Evolutionary conservation across 1,284 basidiomycete genomes (phyloP).

Genomic region (Limonomyces culmigenus): DNA sequence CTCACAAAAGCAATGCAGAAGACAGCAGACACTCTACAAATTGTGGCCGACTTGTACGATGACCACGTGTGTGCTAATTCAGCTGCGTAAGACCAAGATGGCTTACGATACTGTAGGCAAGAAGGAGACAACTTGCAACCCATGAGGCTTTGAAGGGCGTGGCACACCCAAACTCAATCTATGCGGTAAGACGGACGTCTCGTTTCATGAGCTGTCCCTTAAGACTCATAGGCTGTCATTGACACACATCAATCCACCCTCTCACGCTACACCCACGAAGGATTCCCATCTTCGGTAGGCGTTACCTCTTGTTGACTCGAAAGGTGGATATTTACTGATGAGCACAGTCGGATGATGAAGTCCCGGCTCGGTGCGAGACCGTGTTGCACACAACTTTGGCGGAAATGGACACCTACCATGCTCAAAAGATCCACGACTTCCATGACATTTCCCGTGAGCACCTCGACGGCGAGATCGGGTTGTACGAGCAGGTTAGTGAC

Average conservation of each 20-base stretch:
- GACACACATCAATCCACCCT: constrained; percentile 56
- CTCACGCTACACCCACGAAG: constrained; percentile 37
- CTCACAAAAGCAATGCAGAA: constrained; percentile 69
- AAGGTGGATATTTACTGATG: constrained; percentile 5
- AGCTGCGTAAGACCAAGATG: background rate
- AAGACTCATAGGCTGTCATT: constrained; percentile 33
- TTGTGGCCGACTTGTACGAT: constrained; percentile 63
- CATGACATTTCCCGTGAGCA: constrained; percentile 40
- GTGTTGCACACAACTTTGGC: constrained; percentile 78
- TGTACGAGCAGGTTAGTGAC: constrained; percentile 45
- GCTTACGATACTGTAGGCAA: constrained; percentile 29
- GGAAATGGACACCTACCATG: constrained; percentile 70
- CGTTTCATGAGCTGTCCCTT: background rate
- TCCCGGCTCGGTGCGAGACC: constrained; percentile 67
- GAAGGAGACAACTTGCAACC: constrained; percentile 48
- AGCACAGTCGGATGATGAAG: constrained; percentile 38
- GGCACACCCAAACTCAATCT: constrained; percentile 55
- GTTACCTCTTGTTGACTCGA: background rate
- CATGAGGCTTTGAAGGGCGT: constrained; percentile 64
- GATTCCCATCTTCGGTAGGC: constrained; percentile 20
- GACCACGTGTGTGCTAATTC: constrained; percentile 35
- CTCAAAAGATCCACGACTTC: constrained; percentile 60
- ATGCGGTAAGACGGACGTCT: constrained; percentile 29
- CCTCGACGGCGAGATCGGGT: constrained; percentile 58
- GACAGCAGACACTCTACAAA: constrained; percentile 57